Base-by-base conservation (phyloP, 2,329 filamentous ascomycete genomes). In the Arthrobotrys entomopaga region DNA sequence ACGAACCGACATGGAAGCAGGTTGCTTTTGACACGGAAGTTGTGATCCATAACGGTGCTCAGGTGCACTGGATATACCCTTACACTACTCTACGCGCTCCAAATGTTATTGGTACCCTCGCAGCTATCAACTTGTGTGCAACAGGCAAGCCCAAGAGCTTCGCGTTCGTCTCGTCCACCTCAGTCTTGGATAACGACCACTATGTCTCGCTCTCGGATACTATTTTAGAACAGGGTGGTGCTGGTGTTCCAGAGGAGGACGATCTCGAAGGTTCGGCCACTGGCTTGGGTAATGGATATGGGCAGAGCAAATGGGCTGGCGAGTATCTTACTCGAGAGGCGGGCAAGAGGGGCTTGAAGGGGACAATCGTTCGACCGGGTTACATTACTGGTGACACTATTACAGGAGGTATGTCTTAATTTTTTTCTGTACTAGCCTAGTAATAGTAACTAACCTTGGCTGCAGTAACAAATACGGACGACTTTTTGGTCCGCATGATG, bases 251-350 rank as follows among this genome's bases (percentile, higher is more conserved):
- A 19, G 94, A 97, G 81, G 85, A 85, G 0, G 93, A 97, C 80
- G 89, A 94, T 77, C 85, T 97, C 75, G 84, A 87, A 77, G 92
- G 93, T 61, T 93, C 91, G 79, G 86, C 88, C 43, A 88, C 84
- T 60, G 91, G 91, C 34, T 87, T 97, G 1, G 88, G 88, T 43
- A 97, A 91, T 0, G 93, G 94, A 3, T 97, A 97, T 79, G 93
- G 94, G 1, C 93, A 97, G 81, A 88, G 87, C 77, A 97, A 98
- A 83, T 97, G 93, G 93, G 91, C 87, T 4, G 86, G 87, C 2
- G 88, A 90, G 79, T 87, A 86, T 77, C 85, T 97, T 54, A 87
- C 93, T 20, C 87, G 91, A 22, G 90, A 92, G 80, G 93, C 94
- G 24, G 92, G 93, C 57, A 84, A 84, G 66, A 87, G 91, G 65